A percentile compares a stretch with the other conserved stretches of the same genome.
phyloP scores from a whole-genome alignment of 768 basidiomycete species.

The Rhodocollybia butyracea region DNA sequence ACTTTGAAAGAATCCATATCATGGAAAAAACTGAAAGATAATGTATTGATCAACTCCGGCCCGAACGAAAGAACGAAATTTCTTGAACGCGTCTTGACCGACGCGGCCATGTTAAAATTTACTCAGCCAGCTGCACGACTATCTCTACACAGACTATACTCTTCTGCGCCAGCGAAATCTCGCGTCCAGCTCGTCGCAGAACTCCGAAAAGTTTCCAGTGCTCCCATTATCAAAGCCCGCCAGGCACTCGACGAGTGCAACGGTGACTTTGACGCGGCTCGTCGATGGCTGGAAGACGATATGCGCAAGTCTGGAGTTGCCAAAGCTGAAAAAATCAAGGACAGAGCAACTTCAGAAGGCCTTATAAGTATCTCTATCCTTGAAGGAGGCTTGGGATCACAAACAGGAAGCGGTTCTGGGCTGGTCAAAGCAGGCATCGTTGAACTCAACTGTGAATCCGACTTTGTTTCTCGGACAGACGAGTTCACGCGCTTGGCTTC shows the following conservation, averaged over 20 bases:
- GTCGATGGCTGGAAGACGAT: conserved; percentile 81
- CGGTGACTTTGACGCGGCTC: conserved; percentile 70
- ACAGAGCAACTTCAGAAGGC: conserved; percentile 74
- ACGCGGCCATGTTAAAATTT: conserved; percentile 14
- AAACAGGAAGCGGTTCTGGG: conserved; percentile 30
- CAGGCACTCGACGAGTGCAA: conserved; percentile 77
- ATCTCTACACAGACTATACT: conserved; percentile 40
- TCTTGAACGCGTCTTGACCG: background rate
- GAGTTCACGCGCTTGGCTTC: conserved; percentile 74
- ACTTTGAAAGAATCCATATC: conserved; percentile 51
- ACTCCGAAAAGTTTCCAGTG: conserved; percentile 76
- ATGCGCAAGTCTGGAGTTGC: conserved; percentile 64
- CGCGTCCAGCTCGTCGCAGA: conserved; percentile 79
- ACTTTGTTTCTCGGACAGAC: conserved; percentile 88
- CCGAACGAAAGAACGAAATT: conserved; percentile 1
- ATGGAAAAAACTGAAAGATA: background rate
- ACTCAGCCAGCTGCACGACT: conserved; percentile 14
- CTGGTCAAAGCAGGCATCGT: conserved; percentile 79
- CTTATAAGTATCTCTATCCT: conserved; percentile 75
- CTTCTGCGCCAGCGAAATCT: conserved; percentile 51
- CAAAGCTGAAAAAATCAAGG: conserved; percentile 81
- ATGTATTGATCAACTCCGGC: too few relatives aligned
- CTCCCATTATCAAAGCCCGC: conserved; percentile 84
- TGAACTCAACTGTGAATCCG: conserved; percentile 95
- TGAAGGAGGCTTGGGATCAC: conserved; percentile 51